Evolutionary conservation across 2,329 filamentous ascomycete species (phyloP).

Genomic region (Lasiodiplodia theobromae): DNA sequence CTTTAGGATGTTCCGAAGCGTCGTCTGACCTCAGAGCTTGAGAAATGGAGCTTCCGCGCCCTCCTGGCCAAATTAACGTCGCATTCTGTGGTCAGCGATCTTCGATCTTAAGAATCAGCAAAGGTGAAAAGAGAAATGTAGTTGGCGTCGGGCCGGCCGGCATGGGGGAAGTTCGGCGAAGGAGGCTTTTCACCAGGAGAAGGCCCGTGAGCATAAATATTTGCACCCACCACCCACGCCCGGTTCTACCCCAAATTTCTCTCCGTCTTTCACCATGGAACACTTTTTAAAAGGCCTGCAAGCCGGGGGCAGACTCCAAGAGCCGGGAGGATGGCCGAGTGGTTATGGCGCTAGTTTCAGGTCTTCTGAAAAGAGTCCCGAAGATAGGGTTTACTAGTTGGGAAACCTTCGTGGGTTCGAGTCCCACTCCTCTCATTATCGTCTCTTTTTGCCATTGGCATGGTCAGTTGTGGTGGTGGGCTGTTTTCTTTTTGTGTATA

Average conservation of each 20-base stretch:
- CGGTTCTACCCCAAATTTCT: not conserved
- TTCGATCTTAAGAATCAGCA: not conserved
- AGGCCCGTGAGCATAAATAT: conserved; percentile 15
- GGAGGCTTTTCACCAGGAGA: not conserved
- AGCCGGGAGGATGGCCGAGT: conserved; percentile 11
- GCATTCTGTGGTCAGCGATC: not conserved
- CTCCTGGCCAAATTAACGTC: not conserved
- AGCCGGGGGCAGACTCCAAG: not conserved
- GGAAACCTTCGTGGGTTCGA: conserved; percentile 26
- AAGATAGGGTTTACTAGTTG: conserved; percentile 24
- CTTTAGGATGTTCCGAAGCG: not conserved
- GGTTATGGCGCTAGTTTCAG: conserved; percentile 28
- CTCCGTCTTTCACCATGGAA: not conserved
- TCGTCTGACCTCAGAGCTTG: not conserved
- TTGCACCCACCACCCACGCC: not conserved
- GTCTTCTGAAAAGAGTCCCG: conserved; percentile 15
- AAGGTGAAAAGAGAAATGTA: not conserved
- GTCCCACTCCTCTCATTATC: conserved; percentile 20
- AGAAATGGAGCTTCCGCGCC: not conserved
- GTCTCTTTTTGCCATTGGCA: not conserved
- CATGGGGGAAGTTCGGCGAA: conserved; percentile 12
- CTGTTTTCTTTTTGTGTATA: not conserved
- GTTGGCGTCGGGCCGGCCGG: not conserved
- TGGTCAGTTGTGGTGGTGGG: not conserved
- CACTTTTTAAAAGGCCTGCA: not conserved